Conservation (phyloP, 768 basidiomycete species). For the Boletus reticulatus region DNA sequence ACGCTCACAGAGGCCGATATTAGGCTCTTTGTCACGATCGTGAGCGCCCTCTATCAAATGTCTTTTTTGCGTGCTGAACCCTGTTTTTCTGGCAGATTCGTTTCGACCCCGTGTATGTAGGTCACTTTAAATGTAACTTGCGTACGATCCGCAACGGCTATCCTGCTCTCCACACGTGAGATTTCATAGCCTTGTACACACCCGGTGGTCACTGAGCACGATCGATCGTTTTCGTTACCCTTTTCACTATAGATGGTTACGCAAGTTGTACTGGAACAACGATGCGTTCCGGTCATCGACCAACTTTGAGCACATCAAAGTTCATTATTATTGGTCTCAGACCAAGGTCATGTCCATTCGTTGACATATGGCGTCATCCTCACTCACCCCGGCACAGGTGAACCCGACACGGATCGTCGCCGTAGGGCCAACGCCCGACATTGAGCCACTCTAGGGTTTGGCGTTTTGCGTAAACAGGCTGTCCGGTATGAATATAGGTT, state of each 20-base stretch:
- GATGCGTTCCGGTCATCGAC: slow-evolving; percentile 85
- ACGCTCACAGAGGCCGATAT: slow-evolving; percentile 81
- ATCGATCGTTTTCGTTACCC: background rate
- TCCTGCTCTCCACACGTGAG: slow-evolving; percentile 67
- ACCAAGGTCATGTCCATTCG: slow-evolving; percentile 12
- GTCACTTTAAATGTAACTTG: slow-evolving; percentile 94
- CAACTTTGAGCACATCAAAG: slow-evolving; percentile 77
- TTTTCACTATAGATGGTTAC: slow-evolving; percentile 61
- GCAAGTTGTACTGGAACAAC: slow-evolving; percentile 89
- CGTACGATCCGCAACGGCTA: slow-evolving; percentile 84
- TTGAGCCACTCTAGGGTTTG: slow-evolving; percentile 52
- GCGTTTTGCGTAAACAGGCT: background rate
- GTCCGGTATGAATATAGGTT: background rate
- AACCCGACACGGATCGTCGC: slow-evolving; percentile 80
- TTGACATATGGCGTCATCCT: background rate
- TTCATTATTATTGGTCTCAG: slow-evolving; percentile 40
- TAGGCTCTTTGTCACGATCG: slow-evolving; percentile 91
- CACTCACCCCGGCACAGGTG: slow-evolving; percentile 45
- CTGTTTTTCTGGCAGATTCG: slow-evolving; percentile 51
- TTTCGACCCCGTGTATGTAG: slow-evolving; percentile 87
- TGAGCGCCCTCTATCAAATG: slow-evolving; percentile 34
- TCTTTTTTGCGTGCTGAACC: background rate
- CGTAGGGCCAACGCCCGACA: slow-evolving; percentile 65
- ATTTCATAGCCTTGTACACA: background rate
- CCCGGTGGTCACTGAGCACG: background rate